phyloP scores from a whole-genome alignment of 495 filamentous ascomycete species.

The Venustampulla echinocandica region DNA sequence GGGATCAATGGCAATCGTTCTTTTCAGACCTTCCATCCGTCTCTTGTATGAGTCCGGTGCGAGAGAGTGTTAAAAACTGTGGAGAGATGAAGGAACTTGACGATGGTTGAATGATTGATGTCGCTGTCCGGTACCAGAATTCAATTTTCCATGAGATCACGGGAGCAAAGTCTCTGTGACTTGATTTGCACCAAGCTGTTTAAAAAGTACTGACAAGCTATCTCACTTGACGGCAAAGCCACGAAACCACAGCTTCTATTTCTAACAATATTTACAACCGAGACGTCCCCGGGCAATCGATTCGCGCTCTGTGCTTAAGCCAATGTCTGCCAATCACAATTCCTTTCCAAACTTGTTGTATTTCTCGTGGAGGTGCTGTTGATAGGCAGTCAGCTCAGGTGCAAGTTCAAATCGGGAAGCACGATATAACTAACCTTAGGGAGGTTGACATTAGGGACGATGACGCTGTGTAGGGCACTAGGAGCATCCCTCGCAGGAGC shows the following conservation, averaged over 20 bases:
- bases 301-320: neutral
- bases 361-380: conserved; percentile 77
- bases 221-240: too few relatives aligned
- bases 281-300: neutral
- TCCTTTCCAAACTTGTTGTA: conserved; percentile 99
- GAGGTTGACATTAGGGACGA: conserved; percentile 84
- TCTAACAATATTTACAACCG: conserved; percentile 14
- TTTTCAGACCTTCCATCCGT: too few relatives aligned
- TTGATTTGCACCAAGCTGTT: too few relatives aligned
- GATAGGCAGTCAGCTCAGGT: conserved; percentile 20
- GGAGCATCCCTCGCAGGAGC: conserved; percentile 76
- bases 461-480: conserved; percentile 85
- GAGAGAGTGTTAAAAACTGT: too few relatives aligned
- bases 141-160: too few relatives aligned
- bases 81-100: too few relatives aligned
- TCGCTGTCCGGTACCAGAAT: too few relatives aligned
- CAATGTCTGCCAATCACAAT: conserved; percentile 29
- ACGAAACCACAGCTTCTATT: conserved; percentile 1
- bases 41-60: too few relatives aligned
- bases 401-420: neutral
- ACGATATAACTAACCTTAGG: conserved; percentile 59
- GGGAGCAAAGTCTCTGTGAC: too few relatives aligned
- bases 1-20: too few relatives aligned
- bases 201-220: too few relatives aligned
- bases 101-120: too few relatives aligned